Conservation (phyloP, 2,329 filamentous ascomycete genomes). For the Emericellopsis cladophorae region DNA sequence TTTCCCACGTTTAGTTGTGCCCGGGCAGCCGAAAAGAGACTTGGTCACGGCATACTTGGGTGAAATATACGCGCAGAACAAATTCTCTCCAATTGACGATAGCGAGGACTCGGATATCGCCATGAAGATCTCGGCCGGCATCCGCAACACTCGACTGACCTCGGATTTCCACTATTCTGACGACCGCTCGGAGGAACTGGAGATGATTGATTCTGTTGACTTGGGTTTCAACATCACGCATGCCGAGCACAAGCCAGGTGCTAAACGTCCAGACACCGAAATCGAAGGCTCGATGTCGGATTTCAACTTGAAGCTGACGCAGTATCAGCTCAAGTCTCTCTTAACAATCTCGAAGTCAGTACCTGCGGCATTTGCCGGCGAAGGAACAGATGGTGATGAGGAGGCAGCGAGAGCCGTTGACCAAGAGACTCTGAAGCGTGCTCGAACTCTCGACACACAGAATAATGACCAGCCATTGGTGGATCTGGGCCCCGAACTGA, state of each 20-base stretch:
- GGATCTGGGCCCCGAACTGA: conserved; percentile 58
- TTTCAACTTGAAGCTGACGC: conserved; percentile 79
- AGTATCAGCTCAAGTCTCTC: conserved; percentile 81
- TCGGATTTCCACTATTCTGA: conserved; percentile 76
- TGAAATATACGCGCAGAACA: conserved; percentile 95
- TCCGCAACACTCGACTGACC: conserved; percentile 82
- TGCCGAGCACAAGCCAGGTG: conserved; percentile 67
- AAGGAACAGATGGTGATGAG: conserved; percentile 58
- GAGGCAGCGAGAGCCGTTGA: conserved; percentile 67
- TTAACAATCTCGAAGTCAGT: conserved; percentile 80
- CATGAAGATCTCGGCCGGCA: conserved; percentile 83
- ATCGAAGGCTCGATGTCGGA: conserved; percentile 88
- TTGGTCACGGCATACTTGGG: conserved; percentile 85
- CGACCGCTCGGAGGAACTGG: conserved; percentile 66
- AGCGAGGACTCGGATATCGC: conserved; percentile 59
- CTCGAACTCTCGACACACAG: conserved; percentile 22
- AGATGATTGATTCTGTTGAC: conserved; percentile 96
- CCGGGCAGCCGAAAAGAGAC: conserved; percentile 61
- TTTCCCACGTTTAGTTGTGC: conserved; percentile 69
- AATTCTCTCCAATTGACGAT: conserved; percentile 76
- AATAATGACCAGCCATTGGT: conserved; percentile 28
- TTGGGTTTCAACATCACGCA: conserved; percentile 87
- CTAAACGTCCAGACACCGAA: conserved; percentile 79
- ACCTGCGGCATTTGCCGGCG: conserved; percentile 64
- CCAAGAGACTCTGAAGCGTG: conserved; percentile 35